These are phyloP conservation scores for Sclerotinia minor DNA, from an alignment of 2,329 filamentous ascomycete species.

Conservation along the genomic window DNA sequence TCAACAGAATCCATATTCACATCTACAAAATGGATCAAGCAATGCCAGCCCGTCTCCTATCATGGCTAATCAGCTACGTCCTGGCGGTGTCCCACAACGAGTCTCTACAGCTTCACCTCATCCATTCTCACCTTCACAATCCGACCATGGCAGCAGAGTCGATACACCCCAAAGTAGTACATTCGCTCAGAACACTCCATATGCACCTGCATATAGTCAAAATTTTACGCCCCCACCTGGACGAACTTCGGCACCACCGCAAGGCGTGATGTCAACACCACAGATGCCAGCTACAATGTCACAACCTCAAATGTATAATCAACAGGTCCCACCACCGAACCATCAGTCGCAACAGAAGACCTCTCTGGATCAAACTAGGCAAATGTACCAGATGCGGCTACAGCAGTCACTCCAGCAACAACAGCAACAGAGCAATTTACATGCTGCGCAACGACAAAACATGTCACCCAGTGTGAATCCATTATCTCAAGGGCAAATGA, in stretches of 20 bases:
- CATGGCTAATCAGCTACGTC: constrained; percentile 76
- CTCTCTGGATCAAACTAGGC: constrained; percentile 70
- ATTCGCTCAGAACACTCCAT: constrained; percentile 62
- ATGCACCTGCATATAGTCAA: constrained; percentile 59
- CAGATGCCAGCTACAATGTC: constrained; percentile 47
- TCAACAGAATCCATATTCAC: constrained; percentile 73
- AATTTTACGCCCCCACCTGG: constrained; percentile 57
- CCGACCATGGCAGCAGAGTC: constrained; percentile 66
- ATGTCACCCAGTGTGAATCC: constrained; percentile 45
- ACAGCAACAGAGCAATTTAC: constrained; percentile 55
- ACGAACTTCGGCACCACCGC: constrained; percentile 58
- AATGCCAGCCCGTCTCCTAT: constrained; percentile 92
- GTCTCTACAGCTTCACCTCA: constrained; percentile 92
- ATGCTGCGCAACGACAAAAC: constrained; percentile 44
- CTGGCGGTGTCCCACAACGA: constrained; percentile 70
- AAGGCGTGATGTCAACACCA: constrained; percentile 53
- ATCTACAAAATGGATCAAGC: constrained; percentile 77
- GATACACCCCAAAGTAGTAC: constrained; percentile 71
- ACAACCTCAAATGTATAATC: constrained; percentile 42
- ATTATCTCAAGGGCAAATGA: constrained; percentile 49
- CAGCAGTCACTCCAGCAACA: constrained; percentile 73
- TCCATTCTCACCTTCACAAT: constrained; percentile 78
- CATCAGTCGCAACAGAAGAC: constrained; percentile 46
- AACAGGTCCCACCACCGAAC: constrained; percentile 40
- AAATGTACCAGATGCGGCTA: constrained; percentile 78